Percentiles rank a stretch among this genome's conserved stretches.
Evolutionary conservation across 108 stramenopile genomes (phyloP).

Genomic region (Stephanodiscus triporus): DNA sequence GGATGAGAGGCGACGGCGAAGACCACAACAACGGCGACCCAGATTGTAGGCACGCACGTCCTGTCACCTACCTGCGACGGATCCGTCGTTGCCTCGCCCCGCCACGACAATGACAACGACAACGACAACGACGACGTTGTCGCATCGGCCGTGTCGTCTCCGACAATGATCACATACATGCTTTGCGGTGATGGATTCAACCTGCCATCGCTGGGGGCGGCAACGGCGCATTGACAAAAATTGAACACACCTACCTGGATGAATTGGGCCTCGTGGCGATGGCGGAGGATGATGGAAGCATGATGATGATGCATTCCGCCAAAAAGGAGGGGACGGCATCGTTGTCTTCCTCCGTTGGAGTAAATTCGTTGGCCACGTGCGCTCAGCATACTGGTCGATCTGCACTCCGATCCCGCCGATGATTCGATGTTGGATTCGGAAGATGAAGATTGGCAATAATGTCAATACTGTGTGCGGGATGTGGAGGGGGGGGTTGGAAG

Average conservation of each 20-base stretch:
- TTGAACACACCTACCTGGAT: slow-evolving; percentile 32
- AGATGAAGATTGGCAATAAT: no score
- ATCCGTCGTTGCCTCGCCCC: slow-evolving; percentile 1
- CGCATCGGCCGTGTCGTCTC: neutral
- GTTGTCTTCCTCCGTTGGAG: neutral
- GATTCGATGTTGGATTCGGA: no score
- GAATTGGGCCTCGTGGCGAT: slow-evolving; percentile 36
- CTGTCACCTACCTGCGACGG: slow-evolving; percentile 8
- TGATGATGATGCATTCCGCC: neutral
- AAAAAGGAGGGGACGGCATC: neutral
- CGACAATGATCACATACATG: slow-evolving; percentile 34
- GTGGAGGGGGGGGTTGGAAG: no score
- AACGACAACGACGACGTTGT: slow-evolving; percentile 1
- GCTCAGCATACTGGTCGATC: slow-evolving; percentile 42
- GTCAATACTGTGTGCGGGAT: no score
- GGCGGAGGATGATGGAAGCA: slow-evolving; percentile 11
- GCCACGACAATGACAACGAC: neutral
- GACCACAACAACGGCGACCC: neutral
- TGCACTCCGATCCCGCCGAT: no score
- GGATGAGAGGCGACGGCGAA: no score
- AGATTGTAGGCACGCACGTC: slow-evolving; percentile 5
- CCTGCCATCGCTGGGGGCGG: slow-evolving; percentile 24
- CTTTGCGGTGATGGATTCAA: slow-evolving; percentile 47
- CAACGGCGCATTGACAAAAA: slow-evolving; percentile 28
- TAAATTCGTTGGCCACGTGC: slow-evolving; percentile 37